These are phyloP conservation scores for Skeletonema menzelii DNA, from an alignment of 108 stramenopile genomes.

Conservation along the genomic window DNA sequence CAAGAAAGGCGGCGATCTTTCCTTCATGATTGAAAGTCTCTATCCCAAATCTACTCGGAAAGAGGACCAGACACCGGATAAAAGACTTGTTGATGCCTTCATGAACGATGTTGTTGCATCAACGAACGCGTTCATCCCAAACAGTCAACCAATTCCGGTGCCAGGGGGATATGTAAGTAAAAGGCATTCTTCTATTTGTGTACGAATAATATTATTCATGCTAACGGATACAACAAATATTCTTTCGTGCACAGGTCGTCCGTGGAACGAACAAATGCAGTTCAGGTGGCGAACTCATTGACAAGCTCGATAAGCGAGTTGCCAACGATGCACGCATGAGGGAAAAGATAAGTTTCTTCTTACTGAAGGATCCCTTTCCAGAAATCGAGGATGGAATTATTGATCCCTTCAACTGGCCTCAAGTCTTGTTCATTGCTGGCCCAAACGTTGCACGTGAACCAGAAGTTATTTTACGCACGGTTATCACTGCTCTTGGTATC, in stretches of 20 bases:
- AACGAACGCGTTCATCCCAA: constrained; percentile 49
- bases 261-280: constrained; percentile 62
- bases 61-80: constrained; percentile 53
- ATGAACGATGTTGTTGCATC: constrained; percentile 61
- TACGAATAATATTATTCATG: neutral
- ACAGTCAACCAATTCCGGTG: constrained; percentile 56
- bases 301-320: constrained; percentile 64
- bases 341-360: constrained; percentile 63
- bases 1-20: constrained; percentile 13
- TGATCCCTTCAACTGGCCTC: constrained; percentile 45
- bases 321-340: constrained; percentile 44
- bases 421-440: constrained; percentile 67
- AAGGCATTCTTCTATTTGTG: neutral
- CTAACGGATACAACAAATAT: neutral
- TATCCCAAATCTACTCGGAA: constrained; percentile 76
- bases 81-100: constrained; percentile 53
- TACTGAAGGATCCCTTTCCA: constrained; percentile 58
- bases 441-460: constrained; percentile 65
- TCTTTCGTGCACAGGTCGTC: constrained; percentile 47
- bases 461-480: constrained; percentile 38
- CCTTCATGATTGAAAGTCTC: constrained; percentile 43
- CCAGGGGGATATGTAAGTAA: constrained; percentile 52
- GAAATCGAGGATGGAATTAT: constrained; percentile 41
- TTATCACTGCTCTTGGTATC: constrained; percentile 61
- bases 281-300: constrained; percentile 62